Evolutionary conservation across 257 asterid genomes (phyloP).

Genomic region (Solanum lycopersicoides): DNA sequence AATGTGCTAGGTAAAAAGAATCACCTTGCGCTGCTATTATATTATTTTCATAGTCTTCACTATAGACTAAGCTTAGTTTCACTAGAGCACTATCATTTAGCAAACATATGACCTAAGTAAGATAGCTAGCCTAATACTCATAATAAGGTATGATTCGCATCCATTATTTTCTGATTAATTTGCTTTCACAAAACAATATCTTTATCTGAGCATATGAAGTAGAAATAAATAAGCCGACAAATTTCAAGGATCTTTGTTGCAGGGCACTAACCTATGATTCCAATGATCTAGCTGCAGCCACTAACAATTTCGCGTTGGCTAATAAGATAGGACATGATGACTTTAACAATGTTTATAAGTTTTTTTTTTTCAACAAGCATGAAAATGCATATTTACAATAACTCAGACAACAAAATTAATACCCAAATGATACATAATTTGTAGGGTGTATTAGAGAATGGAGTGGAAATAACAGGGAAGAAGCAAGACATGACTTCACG

Average conservation of each 20-base stretch:
- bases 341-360: constrained; percentile 37
- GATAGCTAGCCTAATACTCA: background rate
- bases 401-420: background rate
- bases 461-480: constrained; percentile 15
- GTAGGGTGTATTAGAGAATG: constrained; percentile 15
- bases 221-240: background rate
- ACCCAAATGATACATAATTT: background rate
- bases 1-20: background rate
- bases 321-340: constrained; percentile 38
- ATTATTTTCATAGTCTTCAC: background rate
- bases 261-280: background rate
- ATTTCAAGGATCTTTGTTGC: background rate
- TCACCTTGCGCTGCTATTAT: background rate
- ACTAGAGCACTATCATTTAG: background rate
- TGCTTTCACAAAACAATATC: background rate
- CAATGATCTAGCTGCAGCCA: constrained; percentile 14
- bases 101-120: background rate
- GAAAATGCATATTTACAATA: background rate
- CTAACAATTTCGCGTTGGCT: constrained; percentile 10
- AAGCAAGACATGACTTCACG: background rate
- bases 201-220: background rate
- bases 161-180: background rate
- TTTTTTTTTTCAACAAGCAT: background rate
- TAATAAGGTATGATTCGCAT: background rate
- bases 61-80: background rate